Percentiles rank a stretch among this genome's conserved stretches.
These are phyloP conservation scores for Daldinia eschscholtzii DNA, from an alignment of 2,329 filamentous ascomycete species.

Conservation along the genomic window DNA sequence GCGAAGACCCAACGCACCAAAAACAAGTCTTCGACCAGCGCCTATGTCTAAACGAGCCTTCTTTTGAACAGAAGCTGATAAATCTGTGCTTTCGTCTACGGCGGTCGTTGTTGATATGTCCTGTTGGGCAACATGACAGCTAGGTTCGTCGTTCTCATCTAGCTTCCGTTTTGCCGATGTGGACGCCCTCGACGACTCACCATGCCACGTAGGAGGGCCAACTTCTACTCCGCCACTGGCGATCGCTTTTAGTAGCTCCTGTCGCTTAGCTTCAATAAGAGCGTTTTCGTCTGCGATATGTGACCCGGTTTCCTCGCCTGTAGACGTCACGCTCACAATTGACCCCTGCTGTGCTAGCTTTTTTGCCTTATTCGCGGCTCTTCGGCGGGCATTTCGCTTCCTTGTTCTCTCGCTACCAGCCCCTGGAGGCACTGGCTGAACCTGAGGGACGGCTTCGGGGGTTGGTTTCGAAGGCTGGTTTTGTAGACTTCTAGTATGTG, in stretches of 20 bases:
- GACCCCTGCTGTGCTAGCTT: constrained; percentile 42
- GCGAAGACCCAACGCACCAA: constrained; percentile 78
- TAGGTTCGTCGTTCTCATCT: constrained; percentile 14
- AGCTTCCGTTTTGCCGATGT: constrained; percentile 47
- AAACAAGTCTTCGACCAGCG: constrained; percentile 75
- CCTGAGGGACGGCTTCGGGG: background rate
- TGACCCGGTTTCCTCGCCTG: constrained; percentile 9
- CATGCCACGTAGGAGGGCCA: constrained; percentile 38
- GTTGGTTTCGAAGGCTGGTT: constrained; percentile 17
- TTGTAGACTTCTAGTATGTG: background rate
- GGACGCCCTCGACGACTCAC: constrained; percentile 16
- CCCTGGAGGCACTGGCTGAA: constrained; percentile 50
- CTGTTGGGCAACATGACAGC: constrained; percentile 11
- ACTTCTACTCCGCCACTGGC: constrained; percentile 66
- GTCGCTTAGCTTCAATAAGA: constrained; percentile 64
- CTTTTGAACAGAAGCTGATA: constrained; percentile 48
- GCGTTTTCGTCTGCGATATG: constrained; percentile 50
- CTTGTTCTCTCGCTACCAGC: constrained; percentile 60
- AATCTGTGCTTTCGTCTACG: constrained; percentile 25
- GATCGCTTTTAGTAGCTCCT: constrained; percentile 65
- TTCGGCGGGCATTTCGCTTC: constrained; percentile 65
- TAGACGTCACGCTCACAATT: background rate
- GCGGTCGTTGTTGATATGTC: constrained; percentile 21
- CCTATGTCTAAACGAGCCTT: constrained; percentile 61
- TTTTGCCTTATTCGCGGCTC: constrained; percentile 54